phyloP scores from a whole-genome alignment of 768 basidiomycete genomes.

The Termitomyces sp. region DNA sequence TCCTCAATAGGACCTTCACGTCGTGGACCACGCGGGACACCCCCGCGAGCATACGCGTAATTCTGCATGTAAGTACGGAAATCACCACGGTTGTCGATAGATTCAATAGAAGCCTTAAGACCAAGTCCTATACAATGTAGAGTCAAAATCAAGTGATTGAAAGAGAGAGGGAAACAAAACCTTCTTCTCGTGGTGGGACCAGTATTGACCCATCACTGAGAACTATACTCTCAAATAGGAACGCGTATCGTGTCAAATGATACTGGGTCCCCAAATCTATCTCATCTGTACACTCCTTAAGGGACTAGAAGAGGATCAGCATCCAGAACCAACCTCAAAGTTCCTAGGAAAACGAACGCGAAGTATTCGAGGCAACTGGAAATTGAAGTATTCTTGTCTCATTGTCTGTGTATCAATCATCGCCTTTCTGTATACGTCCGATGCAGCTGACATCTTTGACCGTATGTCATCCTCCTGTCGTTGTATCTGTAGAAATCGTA shows the following conservation, averaged over 20 bases:
- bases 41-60: constrained; percentile 85
- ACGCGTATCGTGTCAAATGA: constrained; percentile 91
- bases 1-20: constrained; percentile 89
- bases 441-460: constrained; percentile 75
- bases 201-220: constrained; percentile 85
- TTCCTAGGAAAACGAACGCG: constrained; percentile 54
- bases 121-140: constrained; percentile 43
- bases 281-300: constrained; percentile 96
- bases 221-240: constrained; percentile 87
- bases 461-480: constrained; percentile 95
- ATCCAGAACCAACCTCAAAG: not conserved
- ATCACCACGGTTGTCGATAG: constrained; percentile 91
- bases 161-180: constrained; percentile 27
- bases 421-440: constrained; percentile 87
- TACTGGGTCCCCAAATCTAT: constrained; percentile 98
- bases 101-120: constrained; percentile 81
- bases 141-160: not conserved
- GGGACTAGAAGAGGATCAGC: constrained; percentile 40
- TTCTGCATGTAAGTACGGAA: constrained; percentile 98
- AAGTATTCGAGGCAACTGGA: constrained; percentile 90
- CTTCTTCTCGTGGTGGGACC: constrained; percentile 70
- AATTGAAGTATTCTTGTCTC: constrained; percentile 97
- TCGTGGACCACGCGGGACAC: constrained; percentile 63
- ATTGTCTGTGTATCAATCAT: constrained; percentile 85
- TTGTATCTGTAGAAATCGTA: constrained; percentile 52